Conservation (phyloP, 352 stramenopile genomes). For the Phytophthora hybrid region DNA sequence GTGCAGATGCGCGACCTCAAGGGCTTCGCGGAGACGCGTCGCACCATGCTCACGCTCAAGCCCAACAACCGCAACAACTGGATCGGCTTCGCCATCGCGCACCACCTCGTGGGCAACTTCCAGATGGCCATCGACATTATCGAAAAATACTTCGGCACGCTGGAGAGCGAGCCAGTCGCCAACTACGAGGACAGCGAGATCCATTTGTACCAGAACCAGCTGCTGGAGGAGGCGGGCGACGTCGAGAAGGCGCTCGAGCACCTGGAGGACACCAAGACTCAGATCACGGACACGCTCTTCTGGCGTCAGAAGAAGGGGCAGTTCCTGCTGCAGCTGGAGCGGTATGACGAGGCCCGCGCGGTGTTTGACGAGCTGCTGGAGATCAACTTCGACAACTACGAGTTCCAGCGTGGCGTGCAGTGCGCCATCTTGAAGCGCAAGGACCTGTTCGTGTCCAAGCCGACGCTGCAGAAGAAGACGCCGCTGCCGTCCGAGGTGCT, state of each 20-base stretch:
- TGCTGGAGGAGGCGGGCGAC: slow-evolving; percentile 93
- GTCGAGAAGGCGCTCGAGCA: slow-evolving; percentile 86
- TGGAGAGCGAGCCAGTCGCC: slow-evolving; percentile 61
- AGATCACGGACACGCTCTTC: slow-evolving; percentile 78
- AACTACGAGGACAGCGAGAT: slow-evolving; percentile 98
- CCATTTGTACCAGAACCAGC: slow-evolving; percentile 95
- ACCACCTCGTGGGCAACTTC: slow-evolving; percentile 94
- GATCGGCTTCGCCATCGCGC: slow-evolving; percentile 96
- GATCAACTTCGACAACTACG: slow-evolving; percentile 94
- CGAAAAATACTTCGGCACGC: slow-evolving; percentile 95
- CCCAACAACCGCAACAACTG: slow-evolving; percentile 97
- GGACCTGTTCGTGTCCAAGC: slow-evolving; percentile 54
- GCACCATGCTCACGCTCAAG: slow-evolving; percentile 94
- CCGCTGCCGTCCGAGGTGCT: slow-evolving; percentile 57
- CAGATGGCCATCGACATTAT: slow-evolving; percentile 96
- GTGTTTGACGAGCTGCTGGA: slow-evolving; percentile 81
- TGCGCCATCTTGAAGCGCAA: slow-evolving; percentile 71
- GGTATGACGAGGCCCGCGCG: slow-evolving; percentile 69
- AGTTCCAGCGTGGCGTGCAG: slow-evolving; percentile 89
- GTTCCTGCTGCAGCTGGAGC: slow-evolving; percentile 68
- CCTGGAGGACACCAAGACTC: slow-evolving; percentile 79
- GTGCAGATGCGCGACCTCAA: slow-evolving; percentile 92
- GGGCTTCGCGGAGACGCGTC: slow-evolving; percentile 95
- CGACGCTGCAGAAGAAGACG: slow-evolving; percentile 40
- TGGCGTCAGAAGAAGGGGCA: slow-evolving; percentile 86